phyloP scores from a whole-genome alignment of 2,329 filamentous ascomycete genomes.

The Aspergillus japonicus region DNA sequence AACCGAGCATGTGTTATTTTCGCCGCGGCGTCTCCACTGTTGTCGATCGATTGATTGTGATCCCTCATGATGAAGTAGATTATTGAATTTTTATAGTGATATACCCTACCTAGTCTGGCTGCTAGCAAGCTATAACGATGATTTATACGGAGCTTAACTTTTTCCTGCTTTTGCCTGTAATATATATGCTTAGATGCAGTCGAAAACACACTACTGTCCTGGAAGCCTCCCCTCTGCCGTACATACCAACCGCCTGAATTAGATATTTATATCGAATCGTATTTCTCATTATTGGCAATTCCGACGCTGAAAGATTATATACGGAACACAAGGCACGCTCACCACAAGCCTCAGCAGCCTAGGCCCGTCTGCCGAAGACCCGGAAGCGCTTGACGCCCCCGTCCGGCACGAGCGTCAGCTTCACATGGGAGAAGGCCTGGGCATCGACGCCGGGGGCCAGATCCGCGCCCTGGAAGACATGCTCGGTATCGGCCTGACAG shows the following conservation, averaged over 20 bases:
- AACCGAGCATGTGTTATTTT: slow-evolving; percentile 16
- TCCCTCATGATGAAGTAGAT: slow-evolving; percentile 3
- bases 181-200: no score
- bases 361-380: slow-evolving; percentile 63
- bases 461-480: slow-evolving; percentile 40
- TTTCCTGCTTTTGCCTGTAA: no score
- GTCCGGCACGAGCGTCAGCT: slow-evolving; percentile 89
- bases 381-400: slow-evolving; percentile 87
- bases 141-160: background rate
- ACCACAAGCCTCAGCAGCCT: no score
- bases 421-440: slow-evolving; percentile 73
- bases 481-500: slow-evolving; percentile 43
- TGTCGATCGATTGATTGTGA: background rate
- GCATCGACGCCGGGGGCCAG: slow-evolving; percentile 62
- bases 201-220: no score
- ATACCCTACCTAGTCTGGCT: slow-evolving; percentile 1
- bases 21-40: background rate
- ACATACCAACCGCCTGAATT: no score
- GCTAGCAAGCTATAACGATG: slow-evolving; percentile 5
- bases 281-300: no score
- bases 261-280: no score
- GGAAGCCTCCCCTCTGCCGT: no score
- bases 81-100: slow-evolving; percentile 2
- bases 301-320: no score
- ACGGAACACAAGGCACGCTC: no score